A percentile compares a stretch with the other conserved stretches of the same genome.
Evolutionary conservation across 371 early-diverging fungal species (phyloP).

Genomic region (Mortierella sp.): DNA sequence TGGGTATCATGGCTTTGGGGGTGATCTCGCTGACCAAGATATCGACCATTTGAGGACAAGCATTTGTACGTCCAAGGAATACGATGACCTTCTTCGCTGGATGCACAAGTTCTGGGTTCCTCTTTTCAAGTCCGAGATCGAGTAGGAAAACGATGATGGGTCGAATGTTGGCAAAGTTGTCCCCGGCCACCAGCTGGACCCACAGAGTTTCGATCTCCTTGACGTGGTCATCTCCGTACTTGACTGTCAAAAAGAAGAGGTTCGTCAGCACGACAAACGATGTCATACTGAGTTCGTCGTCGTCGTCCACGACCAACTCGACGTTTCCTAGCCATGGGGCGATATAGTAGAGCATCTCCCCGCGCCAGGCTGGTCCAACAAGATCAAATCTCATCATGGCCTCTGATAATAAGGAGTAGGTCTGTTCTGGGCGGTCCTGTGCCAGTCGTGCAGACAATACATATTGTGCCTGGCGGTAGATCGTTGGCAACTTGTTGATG

Average conservation of each 20-base stretch:
- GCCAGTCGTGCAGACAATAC: slow-evolving; percentile 77
- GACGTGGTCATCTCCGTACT: slow-evolving; percentile 81
- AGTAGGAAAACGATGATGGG: slow-evolving; percentile 80
- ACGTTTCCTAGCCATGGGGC: slow-evolving; percentile 91
- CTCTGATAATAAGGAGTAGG: slow-evolving; percentile 82
- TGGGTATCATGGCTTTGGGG: slow-evolving; percentile 83
- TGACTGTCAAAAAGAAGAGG: slow-evolving; percentile 86
- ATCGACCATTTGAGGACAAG: slow-evolving; percentile 69
- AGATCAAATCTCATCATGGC: slow-evolving; percentile 80
- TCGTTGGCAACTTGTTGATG: slow-evolving; percentile 80
- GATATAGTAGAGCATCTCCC: slow-evolving; percentile 79
- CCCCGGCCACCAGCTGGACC: slow-evolving; percentile 77
- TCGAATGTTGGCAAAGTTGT: slow-evolving; percentile 71
- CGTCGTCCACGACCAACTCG: slow-evolving; percentile 66
- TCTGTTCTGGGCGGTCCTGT: slow-evolving; percentile 70
- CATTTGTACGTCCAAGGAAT: slow-evolving; percentile 79
- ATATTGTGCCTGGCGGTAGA: slow-evolving; percentile 85
- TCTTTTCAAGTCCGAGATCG: slow-evolving; percentile 76
- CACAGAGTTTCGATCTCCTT: slow-evolving; percentile 85
- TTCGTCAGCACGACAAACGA: slow-evolving; percentile 81
- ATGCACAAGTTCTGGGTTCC: slow-evolving; percentile 82
- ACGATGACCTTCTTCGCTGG: slow-evolving; percentile 86
- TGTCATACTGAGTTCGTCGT: slow-evolving; percentile 59
- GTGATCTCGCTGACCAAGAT: slow-evolving; percentile 74
- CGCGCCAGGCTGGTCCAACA: slow-evolving; percentile 68